phyloP scores from a whole-genome alignment of 768 basidiomycete species.

The Lepiota venenata region DNA sequence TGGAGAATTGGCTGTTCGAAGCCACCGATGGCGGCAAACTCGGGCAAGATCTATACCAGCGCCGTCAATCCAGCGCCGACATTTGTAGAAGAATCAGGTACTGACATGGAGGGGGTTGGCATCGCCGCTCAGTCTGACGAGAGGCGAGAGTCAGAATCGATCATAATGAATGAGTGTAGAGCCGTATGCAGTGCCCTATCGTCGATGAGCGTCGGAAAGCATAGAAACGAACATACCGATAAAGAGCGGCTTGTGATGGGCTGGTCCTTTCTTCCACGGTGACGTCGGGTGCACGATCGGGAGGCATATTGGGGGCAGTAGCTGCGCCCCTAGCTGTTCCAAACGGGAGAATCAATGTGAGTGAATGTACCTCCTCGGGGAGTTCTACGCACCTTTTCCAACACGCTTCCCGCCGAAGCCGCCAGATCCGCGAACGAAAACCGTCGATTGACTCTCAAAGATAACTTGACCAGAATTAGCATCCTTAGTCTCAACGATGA shows the following conservation, averaged over 20 bases:
- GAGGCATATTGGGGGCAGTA: slow-evolving; percentile 75
- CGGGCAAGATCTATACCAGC: slow-evolving; percentile 72
- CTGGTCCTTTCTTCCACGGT: slow-evolving; percentile 87
- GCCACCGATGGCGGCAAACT: slow-evolving; percentile 93
- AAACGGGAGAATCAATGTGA: not conserved
- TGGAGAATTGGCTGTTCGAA: slow-evolving; percentile 90
- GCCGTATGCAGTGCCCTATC: too few species aligned
- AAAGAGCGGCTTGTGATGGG: slow-evolving; percentile 82
- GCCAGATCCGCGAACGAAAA: slow-evolving; percentile 92
- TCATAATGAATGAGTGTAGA: not conserved
- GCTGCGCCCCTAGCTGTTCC: slow-evolving; percentile 83
- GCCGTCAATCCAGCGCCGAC: not conserved
- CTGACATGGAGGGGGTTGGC: slow-evolving; percentile 85
- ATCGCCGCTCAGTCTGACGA: slow-evolving; percentile 80
- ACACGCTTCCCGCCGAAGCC: slow-evolving; percentile 91
- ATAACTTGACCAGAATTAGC: slow-evolving; percentile 72
- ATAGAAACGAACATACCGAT: slow-evolving; percentile 53
- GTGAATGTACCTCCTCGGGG: not conserved
- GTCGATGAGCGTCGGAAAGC: not conserved
- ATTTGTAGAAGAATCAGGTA: slow-evolving; percentile 6
- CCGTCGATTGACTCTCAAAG: slow-evolving; percentile 90
- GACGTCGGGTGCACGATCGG: slow-evolving; percentile 81
- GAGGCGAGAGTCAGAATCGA: not conserved
- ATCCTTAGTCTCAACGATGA: slow-evolving; percentile 76
- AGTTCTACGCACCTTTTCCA: slow-evolving; percentile 58